Conservation (phyloP, 176 grass and related monocot genomes). For the Pontederia crassipes region DNA sequence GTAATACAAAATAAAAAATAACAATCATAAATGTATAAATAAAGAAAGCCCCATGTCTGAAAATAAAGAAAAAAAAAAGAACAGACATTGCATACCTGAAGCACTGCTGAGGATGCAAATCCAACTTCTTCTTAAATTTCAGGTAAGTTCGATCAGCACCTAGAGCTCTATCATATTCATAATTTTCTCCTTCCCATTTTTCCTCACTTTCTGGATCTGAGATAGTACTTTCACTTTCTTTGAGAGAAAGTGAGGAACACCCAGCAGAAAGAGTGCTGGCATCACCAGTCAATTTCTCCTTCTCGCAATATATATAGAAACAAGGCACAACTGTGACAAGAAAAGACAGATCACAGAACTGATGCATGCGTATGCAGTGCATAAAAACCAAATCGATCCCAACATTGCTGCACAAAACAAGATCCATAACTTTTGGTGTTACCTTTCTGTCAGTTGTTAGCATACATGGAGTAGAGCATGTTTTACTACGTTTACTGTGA, state of each 20-base stretch:
- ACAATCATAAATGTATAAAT: no score
- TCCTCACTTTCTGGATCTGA: slow-evolving; percentile 42
- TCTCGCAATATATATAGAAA: slow-evolving; percentile 79
- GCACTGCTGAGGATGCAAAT: slow-evolving; percentile 76
- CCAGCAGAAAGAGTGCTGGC: slow-evolving; percentile 21
- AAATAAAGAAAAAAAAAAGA: neutral
- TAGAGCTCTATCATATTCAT: slow-evolving; percentile 80
- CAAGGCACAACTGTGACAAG: slow-evolving; percentile 63
- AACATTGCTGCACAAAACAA: neutral
- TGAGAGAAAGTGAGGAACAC: slow-evolving; percentile 23
- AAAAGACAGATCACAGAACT: slow-evolving; percentile 7
- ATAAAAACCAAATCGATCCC: neutral
- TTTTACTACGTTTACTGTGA: no score
- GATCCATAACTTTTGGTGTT: neutral
- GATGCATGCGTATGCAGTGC: neutral
- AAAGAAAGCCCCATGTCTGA: neutral
- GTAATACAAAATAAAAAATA: no score
- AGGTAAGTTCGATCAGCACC: slow-evolving; percentile 70
- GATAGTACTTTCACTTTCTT: slow-evolving; percentile 26
- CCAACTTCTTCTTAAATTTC: slow-evolving; percentile 94
- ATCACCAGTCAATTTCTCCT: slow-evolving; percentile 21
- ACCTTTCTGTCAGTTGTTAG: neutral
- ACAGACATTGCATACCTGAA: slow-evolving; percentile 49
- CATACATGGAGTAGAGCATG: no score
- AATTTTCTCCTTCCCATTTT: slow-evolving; percentile 81